A percentile compares a stretch with the other conserved stretches of the same genome.
Evolutionary conservation across 2,329 filamentous ascomycete genomes (phyloP).

Genomic region (Aspergillus intermedius): DNA sequence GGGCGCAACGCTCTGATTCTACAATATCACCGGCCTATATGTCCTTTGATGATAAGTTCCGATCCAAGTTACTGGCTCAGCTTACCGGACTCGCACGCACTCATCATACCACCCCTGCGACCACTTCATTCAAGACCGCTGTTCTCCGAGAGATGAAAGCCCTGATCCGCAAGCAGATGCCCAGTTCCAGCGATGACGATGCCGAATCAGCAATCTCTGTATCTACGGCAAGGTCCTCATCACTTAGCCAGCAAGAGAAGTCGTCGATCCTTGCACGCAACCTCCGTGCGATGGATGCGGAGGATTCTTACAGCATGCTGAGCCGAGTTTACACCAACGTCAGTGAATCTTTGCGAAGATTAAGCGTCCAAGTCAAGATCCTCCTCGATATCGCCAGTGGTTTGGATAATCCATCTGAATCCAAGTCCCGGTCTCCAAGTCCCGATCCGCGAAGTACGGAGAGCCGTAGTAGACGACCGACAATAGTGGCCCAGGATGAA

Average conservation of each 20-base stretch:
- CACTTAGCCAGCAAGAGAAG: constrained; percentile 76
- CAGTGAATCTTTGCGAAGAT: constrained; percentile 74
- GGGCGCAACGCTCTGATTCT: constrained; percentile 58
- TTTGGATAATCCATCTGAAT: constrained; percentile 34
- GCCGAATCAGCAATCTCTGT: constrained; percentile 81
- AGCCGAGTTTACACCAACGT: constrained; percentile 78
- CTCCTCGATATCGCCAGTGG: constrained; percentile 84
- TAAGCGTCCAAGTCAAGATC: constrained; percentile 88
- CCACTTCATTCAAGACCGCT: constrained; percentile 75
- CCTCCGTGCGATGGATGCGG: constrained; percentile 71
- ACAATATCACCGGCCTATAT: constrained; percentile 74
- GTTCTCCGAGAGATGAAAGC: constrained; percentile 80
- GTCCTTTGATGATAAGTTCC: constrained; percentile 62
- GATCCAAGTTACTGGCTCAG: constrained; percentile 61
- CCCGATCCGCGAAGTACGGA: constrained; percentile 40
- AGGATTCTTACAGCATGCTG: constrained; percentile 78
- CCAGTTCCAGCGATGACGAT: constrained; percentile 91
- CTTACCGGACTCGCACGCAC: constrained; percentile 76
- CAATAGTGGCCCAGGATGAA: constrained; percentile 47
- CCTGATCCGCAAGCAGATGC: constrained; percentile 75
- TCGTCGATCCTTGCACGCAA: constrained; percentile 84
- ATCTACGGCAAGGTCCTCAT: constrained; percentile 66
- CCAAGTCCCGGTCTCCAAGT: constrained; percentile 45
- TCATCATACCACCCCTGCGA: constrained; percentile 71
- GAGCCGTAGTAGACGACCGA: constrained; percentile 24